Evolutionary conservation across 2,329 filamentous ascomycete genomes (phyloP).

Genomic region (Zasmidium citrigriseum): DNA sequence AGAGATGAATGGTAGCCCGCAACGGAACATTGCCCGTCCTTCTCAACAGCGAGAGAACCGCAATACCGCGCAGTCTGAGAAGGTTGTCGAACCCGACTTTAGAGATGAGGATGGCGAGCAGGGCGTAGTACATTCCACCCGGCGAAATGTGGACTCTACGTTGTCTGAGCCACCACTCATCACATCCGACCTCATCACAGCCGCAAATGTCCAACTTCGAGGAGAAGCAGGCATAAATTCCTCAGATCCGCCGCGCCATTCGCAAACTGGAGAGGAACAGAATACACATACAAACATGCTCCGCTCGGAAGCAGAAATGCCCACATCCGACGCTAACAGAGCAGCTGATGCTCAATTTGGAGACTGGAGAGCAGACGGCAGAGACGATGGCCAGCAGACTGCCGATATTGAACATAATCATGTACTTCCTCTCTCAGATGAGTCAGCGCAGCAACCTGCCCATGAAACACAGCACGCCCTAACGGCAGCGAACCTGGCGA

Average conservation of each 20-base stretch:
- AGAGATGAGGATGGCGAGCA: no score
- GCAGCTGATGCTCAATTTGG: not conserved
- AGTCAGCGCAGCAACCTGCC: not conserved
- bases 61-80: not conserved
- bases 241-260: not conserved
- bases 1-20: not conserved
- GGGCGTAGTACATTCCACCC: no score
- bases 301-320: not conserved
- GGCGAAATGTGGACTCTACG: not conserved
- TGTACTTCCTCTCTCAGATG: not conserved
- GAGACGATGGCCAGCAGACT: not conserved
- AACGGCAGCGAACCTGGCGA: conserved; percentile 36
- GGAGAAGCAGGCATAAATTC: not conserved
- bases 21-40: not conserved
- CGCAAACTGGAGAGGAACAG: not conserved
- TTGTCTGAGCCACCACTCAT: not conserved
- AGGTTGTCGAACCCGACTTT: no score
- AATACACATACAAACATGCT: not conserved
- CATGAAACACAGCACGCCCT: conserved; percentile 18
- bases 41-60: not conserved
- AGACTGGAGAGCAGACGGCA: not conserved
- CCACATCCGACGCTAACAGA: not conserved
- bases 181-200: conserved; percentile 6
- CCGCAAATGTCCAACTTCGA: conserved; percentile 6
- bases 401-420: not conserved